Base-by-base conservation (phyloP, 106 monocot genomes). In the Dioscorea dumetorum region DNA sequence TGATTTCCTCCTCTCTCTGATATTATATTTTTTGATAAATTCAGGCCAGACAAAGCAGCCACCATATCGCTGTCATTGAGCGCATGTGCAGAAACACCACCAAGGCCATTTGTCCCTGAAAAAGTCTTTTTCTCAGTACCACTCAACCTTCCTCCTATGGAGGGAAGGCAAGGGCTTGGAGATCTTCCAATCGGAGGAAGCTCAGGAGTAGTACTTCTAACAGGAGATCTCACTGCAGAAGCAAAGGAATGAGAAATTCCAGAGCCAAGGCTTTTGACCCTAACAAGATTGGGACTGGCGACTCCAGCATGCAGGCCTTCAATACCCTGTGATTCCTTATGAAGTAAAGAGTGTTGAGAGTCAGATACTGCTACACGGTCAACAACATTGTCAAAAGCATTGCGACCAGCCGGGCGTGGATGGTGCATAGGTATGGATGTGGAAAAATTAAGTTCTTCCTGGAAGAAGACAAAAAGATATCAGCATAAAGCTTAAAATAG, bases 261-360 rank as follows among this genome's bases (percentile, higher is more conserved):
- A 24, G 91, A 91, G 63, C 81, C 74, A 68, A 91, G 61, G 54
- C 77, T 91, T 50, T 77, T 76, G 41, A 72, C 73, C 66, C 86
- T 86, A 66, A 31, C 73, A 74, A 87, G 69, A 10, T 75, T 67
- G 22, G 78, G 71, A 13, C 76, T 66, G 65, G 69, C 51, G 70
- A 62, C 51, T 69, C 77, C 65, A 49, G 71, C 76, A 20, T 41
- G 80, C 72, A 78, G 60, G 33, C 16, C 56, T 61, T 68, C 69
- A 22, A 83, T 8, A 63, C 73, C 22, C 57, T 78, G 76, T 22
- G 50, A 21, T 18, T 22, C 67, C 70, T 67, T 77, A 33, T 61
- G 78, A 35, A 75, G 58, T 23, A 78, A 70, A 5, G 24, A 13
- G 14, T 77, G 22, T 8, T 64, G 78, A 18, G 23, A 22, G 63